Base-by-base conservation (phyloP, 2,329 filamentous ascomycete species). In the Hypoxylon sp. region DNA sequence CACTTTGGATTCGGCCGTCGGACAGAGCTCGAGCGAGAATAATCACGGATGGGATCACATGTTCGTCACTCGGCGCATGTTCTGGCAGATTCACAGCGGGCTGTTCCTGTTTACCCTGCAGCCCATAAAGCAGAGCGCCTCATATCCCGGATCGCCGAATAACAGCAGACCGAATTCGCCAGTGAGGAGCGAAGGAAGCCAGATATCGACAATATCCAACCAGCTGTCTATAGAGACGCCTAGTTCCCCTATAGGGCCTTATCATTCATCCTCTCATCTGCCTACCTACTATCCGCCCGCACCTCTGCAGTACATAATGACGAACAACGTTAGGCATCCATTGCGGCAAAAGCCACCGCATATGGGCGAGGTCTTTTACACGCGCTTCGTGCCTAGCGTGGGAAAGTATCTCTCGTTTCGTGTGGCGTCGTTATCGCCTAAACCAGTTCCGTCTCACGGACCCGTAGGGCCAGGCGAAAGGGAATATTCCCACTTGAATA, bases 341-440 rank as follows among this genome's bases (percentile, higher is more conserved):
- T 76, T 95, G 30, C 85, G 94, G 0, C 88, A 90, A 1, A 96
- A 95, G 68, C 91, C 93, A 0, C 90, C 91, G 1, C 86, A 90
- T 2, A 91, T 96, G 78, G 91, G 91, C 9, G 91, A 97, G 64
- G 84, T 90, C 0, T 93, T 99, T 65, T 99, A 99, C 70, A 88
- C 86, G 0, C 88, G 94, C 44, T 96, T 88, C 68, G 78, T 97
- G 11, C 90, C 90, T 0, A 93, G 88, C 35, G 75, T 92, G 2
- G 83, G 83, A 4, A 90, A 95, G 68, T 96, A 92, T 60, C 80
- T 99, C 6, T 92, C 90, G 0, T 95, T 99, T 73, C 86, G 94
- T 13, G 86, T 94, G 0, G 91, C 92, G 0, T 90, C 87, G 0
- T 73, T 88, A 4, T 87, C 87, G 23, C 69, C 81, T 1, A 79